phyloP scores from a whole-genome alignment of 495 filamentous ascomycete genomes.

The Glonium stellatum region DNA sequence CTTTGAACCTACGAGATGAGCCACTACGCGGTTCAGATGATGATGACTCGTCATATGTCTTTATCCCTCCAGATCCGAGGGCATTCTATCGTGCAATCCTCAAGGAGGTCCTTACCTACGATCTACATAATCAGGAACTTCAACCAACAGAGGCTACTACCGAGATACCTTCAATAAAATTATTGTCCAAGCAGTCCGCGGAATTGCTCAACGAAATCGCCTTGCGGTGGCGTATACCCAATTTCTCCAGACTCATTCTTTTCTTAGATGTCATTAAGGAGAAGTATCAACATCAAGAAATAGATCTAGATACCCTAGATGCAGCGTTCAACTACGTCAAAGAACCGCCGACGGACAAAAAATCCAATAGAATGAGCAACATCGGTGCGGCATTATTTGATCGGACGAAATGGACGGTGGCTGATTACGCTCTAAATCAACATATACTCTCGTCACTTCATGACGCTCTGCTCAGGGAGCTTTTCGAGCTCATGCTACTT shows the following conservation, averaged over 20 bases:
- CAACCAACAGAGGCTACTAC: constrained; percentile 48
- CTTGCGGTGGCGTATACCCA: constrained; percentile 84
- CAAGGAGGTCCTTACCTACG: constrained; percentile 63
- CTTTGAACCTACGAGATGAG: constrained; percentile 57
- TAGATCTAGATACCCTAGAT: constrained; percentile 73
- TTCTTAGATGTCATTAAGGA: constrained; percentile 79
- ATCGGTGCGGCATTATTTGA: constrained; percentile 47
- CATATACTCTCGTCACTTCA: constrained; percentile 67
- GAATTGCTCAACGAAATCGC: constrained; percentile 81
- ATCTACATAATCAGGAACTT: constrained; percentile 52
- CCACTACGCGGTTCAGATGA: constrained; percentile 32
- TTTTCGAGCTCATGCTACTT: constrained; percentile 77
- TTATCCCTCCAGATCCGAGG: constrained; percentile 81
- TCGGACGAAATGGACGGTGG: constrained; percentile 66
- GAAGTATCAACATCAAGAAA: constrained; percentile 81
- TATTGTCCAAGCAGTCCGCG: constrained; percentile 73
- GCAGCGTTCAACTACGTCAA: constrained; percentile 76
- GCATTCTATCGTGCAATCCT: constrained; percentile 72
- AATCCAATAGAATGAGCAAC: constrained; percentile 47
- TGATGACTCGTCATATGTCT: constrained; percentile 62
- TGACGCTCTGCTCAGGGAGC: constrained; percentile 75
- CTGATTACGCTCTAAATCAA: constrained; percentile 69
- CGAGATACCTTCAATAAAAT: constrained; percentile 49
- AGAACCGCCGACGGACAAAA: constrained; percentile 53
- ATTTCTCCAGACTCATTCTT: constrained; percentile 68